Evolutionary conservation across 2,329 filamentous ascomycete species (phyloP), one percentile per base, ranked within the genome.

Genomic region (Pestalotiopsis sp.): DNA sequence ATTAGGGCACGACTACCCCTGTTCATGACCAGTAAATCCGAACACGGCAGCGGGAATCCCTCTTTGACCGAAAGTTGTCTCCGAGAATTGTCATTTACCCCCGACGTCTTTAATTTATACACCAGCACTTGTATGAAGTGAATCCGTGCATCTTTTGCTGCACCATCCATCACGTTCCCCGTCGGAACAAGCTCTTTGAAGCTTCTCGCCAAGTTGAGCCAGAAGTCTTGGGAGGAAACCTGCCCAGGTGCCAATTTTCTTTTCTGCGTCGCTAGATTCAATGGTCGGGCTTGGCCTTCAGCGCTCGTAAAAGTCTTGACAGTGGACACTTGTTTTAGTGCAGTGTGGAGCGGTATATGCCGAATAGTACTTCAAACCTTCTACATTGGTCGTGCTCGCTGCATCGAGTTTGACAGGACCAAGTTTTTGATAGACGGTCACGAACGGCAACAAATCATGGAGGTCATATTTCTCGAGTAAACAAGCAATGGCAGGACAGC

Each of bases 101-200:
- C 44, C 44, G 44, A 52, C 44, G 10, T 52, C 17, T 52, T n/a
- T 52, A 52, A 52, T n/a, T 52, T 52, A 20, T 52, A 9, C n/a
- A 20, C 44, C 17, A 52, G 44, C 17, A 52, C 44, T 9, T 22
- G 30, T 35, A 35, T 35, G 30, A 35, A 35, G 30, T 52, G 20
- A 9, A 52, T 52, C 17, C 17, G 30, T 35, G 30, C 44, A n/a
- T 52, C 44, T n/a, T 52, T n/a, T 9, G 44, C 40, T 44, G 17
- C 40, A 44, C 17, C 7, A 9, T 52, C 17, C 7, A 9, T 52
- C 7, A n/a, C 13, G 14, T 62, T 9, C 44, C 26, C 13, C 40
- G 61, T 48, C 35, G 38, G 38, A 52, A 64, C 61, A 64, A 64
- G 61, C 61, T 52, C 61, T 64, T 35, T 22, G 17, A 64, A 64